phyloP scores from a whole-genome alignment of 768 basidiomycete genomes.

The Thelephora ganbajun region DNA sequence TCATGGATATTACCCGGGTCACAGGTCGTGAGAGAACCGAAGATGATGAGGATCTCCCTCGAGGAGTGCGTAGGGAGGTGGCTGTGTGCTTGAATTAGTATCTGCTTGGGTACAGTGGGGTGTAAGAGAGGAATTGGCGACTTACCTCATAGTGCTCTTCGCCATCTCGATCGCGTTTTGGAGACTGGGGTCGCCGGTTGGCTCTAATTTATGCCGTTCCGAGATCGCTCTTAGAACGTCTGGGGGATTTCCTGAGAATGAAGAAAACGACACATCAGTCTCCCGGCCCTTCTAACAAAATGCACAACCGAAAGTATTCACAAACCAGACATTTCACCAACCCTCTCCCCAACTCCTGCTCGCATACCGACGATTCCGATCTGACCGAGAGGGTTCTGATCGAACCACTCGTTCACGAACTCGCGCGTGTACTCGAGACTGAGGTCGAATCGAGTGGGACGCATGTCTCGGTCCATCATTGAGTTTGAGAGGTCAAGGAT shows the following conservation, averaged over 20 bases:
- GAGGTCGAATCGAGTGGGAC: constrained; percentile 87
- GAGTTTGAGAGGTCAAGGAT: constrained; percentile 84
- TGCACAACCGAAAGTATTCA: neutral
- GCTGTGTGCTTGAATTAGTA: constrained; percentile 25
- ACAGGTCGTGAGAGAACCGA: constrained; percentile 91
- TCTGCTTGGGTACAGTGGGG: neutral
- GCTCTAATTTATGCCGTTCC: constrained; percentile 80
- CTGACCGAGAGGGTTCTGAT: constrained; percentile 96
- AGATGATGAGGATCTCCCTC: constrained; percentile 86
- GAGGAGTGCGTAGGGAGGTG: constrained; percentile 97
- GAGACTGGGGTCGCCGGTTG: constrained; percentile 84
- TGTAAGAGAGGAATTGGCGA: too few species aligned
- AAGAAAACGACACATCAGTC: neutral
- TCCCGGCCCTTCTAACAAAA: neutral
- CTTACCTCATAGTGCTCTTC: constrained; percentile 78
- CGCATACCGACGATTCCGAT: constrained; percentile 92
- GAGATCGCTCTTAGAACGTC: constrained; percentile 82
- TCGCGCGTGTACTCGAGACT: constrained; percentile 82
- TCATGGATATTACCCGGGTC: constrained; percentile 96
- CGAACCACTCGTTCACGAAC: constrained; percentile 95
- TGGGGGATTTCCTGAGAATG: constrained; percentile 75
- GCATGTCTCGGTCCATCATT: constrained; percentile 94
- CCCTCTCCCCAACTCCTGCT: constrained; percentile 77
- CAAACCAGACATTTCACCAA: constrained; percentile 88
- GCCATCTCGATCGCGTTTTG: constrained; percentile 99